A percentile compares a stretch with the other conserved stretches of the same genome.
These are phyloP conservation scores for Tolypocladium pustulatum DNA, from an alignment of 2,329 filamentous ascomycete genomes.

Conservation along the genomic window DNA sequence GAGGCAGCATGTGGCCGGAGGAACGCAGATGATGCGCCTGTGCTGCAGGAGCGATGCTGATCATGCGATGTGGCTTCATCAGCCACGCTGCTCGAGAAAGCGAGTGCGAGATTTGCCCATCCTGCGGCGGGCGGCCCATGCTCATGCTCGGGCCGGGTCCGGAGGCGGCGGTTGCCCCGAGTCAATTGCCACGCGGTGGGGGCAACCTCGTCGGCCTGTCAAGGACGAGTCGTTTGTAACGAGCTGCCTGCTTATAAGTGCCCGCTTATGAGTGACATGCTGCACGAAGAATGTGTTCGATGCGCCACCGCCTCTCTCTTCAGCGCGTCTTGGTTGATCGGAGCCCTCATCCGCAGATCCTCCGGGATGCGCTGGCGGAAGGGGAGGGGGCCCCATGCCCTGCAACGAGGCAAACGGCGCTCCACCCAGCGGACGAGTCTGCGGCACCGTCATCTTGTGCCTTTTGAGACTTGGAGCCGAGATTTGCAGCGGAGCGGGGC, in stretches of 20 bases:
- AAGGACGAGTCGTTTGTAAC: not conserved
- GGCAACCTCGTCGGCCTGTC: not conserved
- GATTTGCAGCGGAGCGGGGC: constrained; percentile 1
- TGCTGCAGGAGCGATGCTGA: constrained; percentile 1
- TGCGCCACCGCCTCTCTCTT: not conserved
- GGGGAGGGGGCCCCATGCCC: not conserved
- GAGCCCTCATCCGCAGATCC: not conserved
- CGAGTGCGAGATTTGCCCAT: not conserved
- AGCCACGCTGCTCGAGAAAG: not conserved
- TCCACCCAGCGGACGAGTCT: not conserved
- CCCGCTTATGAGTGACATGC: not conserved
- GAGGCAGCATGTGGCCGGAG: not conserved
- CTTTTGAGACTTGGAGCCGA: not conserved
- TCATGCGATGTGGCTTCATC: not conserved
- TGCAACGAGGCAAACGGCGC: not conserved
- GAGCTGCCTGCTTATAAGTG: not conserved
- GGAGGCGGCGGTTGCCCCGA: not conserved
- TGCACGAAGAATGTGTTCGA: not conserved
- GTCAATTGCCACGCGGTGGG: not conserved
- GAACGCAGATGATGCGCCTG: not conserved
- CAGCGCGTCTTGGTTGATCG: not conserved
- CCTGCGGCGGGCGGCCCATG: not conserved
- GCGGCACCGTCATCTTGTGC: not conserved
- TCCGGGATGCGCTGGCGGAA: not conserved
- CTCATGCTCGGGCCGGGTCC: not conserved